Base-by-base conservation (phyloP, 2,329 filamentous ascomycete genomes). In the Zopfia rhizophila region DNA sequence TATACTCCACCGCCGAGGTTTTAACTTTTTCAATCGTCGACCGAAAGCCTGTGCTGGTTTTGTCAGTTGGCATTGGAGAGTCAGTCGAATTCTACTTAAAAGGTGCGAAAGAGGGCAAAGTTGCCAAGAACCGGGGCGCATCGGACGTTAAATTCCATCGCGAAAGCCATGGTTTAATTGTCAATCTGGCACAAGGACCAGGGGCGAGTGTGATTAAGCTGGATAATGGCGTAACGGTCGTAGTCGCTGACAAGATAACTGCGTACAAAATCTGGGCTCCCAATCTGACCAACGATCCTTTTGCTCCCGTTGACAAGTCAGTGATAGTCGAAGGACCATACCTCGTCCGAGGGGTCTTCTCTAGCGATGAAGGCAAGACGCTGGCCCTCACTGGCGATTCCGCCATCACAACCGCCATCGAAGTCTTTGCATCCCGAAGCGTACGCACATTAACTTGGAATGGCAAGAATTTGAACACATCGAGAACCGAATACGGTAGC, bases 1-100 rank as follows among this genome's bases (percentile, higher is more conserved):
- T 81, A 0, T 84, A 81, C 58, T 78, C 78, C 2, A 79, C 80
- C 0, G 75, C 78, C 0, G 80, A 83, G 41, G 65, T 83, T 5
- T 65, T 82, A 17, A 79, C 77, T 3, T 73, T 73, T 50, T 66
- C 68, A 8, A 25, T 73, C 4, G 56, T 72, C 12, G 67, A 74
- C 32, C 58, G 52, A 2, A 59, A 62, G 17, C 72, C 72, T 5
- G 56, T 72, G n/a, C 53, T 75, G 3, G 67, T 74, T 3, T 62
- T 76, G 17, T 75, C 70, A 53, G 63, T 73, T 14, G 72, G 69
- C 3, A 54, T 50, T 10, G 74, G 72, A 11, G 72, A 75, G 47
- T 63, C 68, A 39, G 69, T 67, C 19, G 74, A 76, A 41, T 74
- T 76, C 52, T 68, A 70, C 23, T 45, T 75, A 40, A 69, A 70